These are phyloP conservation scores for Trichomonas vaginalis DNA, from an alignment of 208 protist species.

Conservation along the genomic window DNA sequence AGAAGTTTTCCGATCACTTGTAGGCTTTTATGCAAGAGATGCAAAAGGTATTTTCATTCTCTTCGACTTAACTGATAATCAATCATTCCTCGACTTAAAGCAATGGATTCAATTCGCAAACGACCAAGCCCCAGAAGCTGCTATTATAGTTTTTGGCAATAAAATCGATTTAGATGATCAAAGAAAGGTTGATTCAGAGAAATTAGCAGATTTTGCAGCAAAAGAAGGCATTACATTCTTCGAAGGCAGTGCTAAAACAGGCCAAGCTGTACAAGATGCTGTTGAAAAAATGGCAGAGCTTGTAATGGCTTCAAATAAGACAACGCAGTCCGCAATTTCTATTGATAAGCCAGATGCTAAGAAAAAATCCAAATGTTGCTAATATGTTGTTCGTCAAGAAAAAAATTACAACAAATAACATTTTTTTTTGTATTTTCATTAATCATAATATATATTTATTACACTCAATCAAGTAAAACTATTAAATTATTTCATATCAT, in stretches of 20 bases:
- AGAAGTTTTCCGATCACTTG: not conserved
- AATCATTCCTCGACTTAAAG: not conserved
- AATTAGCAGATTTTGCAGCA: not conserved
- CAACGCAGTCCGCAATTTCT: not conserved
- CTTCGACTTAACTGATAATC: not conserved
- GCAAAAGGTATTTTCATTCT: not conserved
- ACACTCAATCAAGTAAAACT: too few species aligned
- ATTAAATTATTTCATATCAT: too few species aligned
- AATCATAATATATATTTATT: too few species aligned
- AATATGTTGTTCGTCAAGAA: not conserved
- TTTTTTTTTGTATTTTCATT: too few species aligned
- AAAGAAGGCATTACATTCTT: not conserved
- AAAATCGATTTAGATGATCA: not conserved
- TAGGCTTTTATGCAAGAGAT: not conserved
- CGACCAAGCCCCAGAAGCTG: not conserved
- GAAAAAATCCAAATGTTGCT: not conserved
- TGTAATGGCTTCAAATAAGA: not conserved
- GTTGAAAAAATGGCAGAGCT: not conserved
- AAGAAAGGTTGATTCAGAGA: not conserved
- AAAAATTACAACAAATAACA: too few species aligned
- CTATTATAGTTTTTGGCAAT: not conserved
- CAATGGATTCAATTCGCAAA: not conserved
- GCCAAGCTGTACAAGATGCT: not conserved
- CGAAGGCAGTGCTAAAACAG: slow-evolving; percentile 15
- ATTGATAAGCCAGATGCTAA: not conserved